Evolutionary conservation across 1,284 basidiomycete genomes (phyloP).

Genomic region (Austroboletus niveus): DNA sequence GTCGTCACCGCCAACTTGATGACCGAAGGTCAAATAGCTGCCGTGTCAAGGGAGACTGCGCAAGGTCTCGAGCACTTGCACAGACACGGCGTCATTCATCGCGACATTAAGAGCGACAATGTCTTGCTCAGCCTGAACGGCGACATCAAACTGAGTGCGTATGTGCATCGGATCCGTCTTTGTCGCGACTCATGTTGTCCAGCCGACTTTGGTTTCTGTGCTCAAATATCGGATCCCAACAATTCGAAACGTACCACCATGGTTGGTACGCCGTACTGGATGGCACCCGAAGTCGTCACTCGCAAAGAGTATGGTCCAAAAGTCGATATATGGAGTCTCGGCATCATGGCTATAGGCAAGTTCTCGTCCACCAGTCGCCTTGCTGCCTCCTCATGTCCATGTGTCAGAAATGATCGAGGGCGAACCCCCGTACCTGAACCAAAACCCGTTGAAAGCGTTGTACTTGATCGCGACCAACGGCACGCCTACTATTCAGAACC

Average conservation of each 20-base stretch:
- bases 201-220: slow-evolving; percentile 99
- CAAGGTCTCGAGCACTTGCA: slow-evolving; percentile 93
- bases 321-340: slow-evolving; percentile 98
- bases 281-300: slow-evolving; percentile 98
- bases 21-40: slow-evolving; percentile 94
- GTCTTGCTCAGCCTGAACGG: slow-evolving; percentile 90
- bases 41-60: slow-evolving; percentile 86
- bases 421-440: slow-evolving; percentile 96
- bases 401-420: slow-evolving; percentile 95
- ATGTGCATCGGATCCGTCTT: not conserved
- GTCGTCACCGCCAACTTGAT: slow-evolving; percentile 97
- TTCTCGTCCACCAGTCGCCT: not conserved
- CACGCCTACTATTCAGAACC: slow-evolving; percentile 96
- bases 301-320: slow-evolving; percentile 99
- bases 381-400: slow-evolving; percentile 6
- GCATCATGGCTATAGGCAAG: slow-evolving; percentile 97
- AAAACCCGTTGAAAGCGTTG: slow-evolving; percentile 93
- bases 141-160: slow-evolving; percentile 96
- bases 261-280: slow-evolving; percentile 99
- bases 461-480: slow-evolving; percentile 98
- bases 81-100: slow-evolving; percentile 92
- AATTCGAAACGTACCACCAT: slow-evolving; percentile 98
- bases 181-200: slow-evolving; percentile 11
- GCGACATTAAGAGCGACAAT: slow-evolving; percentile 99
- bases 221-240: slow-evolving; percentile 89